Conservation (phyloP, 352 stramenopile genomes). For the Stephanocyclus meneghinianus region DNA sequence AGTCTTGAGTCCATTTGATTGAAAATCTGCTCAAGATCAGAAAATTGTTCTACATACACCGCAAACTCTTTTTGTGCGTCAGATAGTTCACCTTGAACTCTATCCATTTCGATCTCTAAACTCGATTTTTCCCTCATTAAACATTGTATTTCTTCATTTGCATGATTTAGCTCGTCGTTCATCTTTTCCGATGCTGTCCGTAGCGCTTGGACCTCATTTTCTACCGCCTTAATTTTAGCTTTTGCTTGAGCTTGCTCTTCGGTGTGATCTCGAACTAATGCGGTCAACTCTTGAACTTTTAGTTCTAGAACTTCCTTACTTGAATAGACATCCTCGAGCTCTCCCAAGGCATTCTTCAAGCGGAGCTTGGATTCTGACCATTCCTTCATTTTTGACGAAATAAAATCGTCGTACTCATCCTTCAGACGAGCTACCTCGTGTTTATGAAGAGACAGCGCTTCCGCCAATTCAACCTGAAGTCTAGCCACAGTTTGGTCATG, state of each 20-base stretch:
- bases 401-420: neutral
- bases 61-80: neutral
- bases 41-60: neutral
- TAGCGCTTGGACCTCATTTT: neutral
- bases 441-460: neutral
- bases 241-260: constrained; percentile 6
- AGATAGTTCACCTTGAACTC: neutral
- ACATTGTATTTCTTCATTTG: constrained; percentile 2
- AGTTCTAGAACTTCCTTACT: constrained; percentile 4
- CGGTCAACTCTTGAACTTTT: constrained; percentile 8
- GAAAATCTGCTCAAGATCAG: constrained; percentile 1
- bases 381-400: constrained; percentile 18
- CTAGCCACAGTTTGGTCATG: neutral
- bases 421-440: neutral
- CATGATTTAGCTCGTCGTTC: neutral
- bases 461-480: constrained; percentile 1
- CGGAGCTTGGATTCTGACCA: constrained; percentile 19
- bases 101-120: constrained; percentile 27
- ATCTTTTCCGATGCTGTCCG: neutral
- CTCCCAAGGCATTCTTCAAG: constrained; percentile 36
- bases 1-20: constrained; percentile 24
- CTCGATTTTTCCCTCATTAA: constrained; percentile 9
- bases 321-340: constrained; percentile 31
- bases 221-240: constrained; percentile 8
- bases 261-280: constrained; percentile 6